Base-by-base conservation (phyloP, 345 rosid genomes). In the Ailanthus altissimus region DNA sequence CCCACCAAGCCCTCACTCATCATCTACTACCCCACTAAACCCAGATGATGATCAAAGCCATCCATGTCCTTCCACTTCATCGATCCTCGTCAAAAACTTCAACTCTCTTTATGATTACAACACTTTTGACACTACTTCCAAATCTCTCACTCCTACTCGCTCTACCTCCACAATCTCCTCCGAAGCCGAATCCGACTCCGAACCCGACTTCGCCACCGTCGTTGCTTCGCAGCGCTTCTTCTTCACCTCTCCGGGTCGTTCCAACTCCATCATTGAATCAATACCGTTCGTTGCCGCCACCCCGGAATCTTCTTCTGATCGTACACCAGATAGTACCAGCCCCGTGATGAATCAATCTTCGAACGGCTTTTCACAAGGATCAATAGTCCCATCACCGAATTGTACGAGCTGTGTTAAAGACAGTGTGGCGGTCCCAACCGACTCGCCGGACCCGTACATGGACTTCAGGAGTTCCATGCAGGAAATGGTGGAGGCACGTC, bases 381-480 rank as follows among this genome's bases (percentile, higher is more conserved):
- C 50, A 8, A 38, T 32, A 1, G 3, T 45, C 36, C 64, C 69
- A 42, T 72, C 75, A 0, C 23, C 65, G 62, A 53, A 13, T 23
- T 66, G 78, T 20, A 61, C 83, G 0, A 25, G 26, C 26, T 56
- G 74, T 0, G 79, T 83, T 21, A 78, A 77, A 77, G 87, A 78
- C 66, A 83, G 90, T 47, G 86, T 88, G 26, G 97, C 92, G 15
- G 87, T 92, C 47, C 78, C 89, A 32, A 90, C 92, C 0, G 81
- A 87, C 83, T 93, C 99, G 43, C 94, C 94, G 49, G 94, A 96
- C 81, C 99, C 99, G 0, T 87, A 85, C 83, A 76, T 83, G 70
- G 98, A 93, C 78, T 93, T 96, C 89, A 76, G 98, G 78, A 80
- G 76, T 81, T 96, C 99, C 78, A 96, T 96, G 99, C 89, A 91